Conservation (phyloP, 208 protist genomes). For the Trypanosomatidae sp. region DNA sequence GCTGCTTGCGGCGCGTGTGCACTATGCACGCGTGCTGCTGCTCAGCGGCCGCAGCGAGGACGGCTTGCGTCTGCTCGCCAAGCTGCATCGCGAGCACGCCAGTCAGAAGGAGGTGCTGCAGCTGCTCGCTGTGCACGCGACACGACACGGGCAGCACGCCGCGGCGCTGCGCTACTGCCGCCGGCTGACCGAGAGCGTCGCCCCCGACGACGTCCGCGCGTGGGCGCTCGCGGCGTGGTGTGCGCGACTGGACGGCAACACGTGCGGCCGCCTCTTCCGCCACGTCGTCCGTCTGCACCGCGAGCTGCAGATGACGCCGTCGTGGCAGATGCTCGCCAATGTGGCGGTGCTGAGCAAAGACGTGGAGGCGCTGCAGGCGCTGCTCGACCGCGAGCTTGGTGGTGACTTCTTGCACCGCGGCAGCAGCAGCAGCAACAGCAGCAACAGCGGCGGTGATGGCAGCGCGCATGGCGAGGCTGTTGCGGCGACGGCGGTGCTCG, state of each 20-base stretch:
- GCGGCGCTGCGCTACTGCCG: conserved; percentile 45
- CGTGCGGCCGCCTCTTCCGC: conserved; percentile 15
- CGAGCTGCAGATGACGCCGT: conserved; percentile 17
- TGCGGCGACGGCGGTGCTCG: too few relatives aligned
- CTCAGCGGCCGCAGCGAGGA: conserved; percentile 23
- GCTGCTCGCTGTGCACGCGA: conserved; percentile 49
- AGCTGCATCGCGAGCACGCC: conserved; percentile 40
- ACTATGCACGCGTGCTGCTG: conserved; percentile 57
- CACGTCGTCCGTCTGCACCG: conserved; percentile 31
- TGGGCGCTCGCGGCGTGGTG: conserved; percentile 59
- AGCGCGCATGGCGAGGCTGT: too few relatives aligned
- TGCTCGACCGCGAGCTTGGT: conserved; percentile 60
- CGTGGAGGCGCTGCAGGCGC: conserved; percentile 38
- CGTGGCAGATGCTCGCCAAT: conserved; percentile 55
- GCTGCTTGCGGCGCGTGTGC: conserved; percentile 50
- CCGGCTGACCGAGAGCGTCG: conserved; percentile 40
- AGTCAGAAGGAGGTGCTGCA: conserved; percentile 71
- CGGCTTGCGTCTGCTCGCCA: conserved; percentile 28
- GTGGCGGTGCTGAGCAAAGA: conserved; percentile 35
- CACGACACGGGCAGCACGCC: conserved; percentile 36
- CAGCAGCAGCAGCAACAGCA: conserved; percentile 1
- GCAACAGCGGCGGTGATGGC: too few relatives aligned
- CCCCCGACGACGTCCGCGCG: conserved; percentile 44
- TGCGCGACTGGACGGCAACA: conserved; percentile 37
- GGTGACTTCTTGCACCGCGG: conserved; percentile 25